Evolutionary conservation across 2,329 filamentous ascomycete genomes (phyloP), one percentile per base, ranked within the genome.

Genomic region (Metarhizium guizhouense): DNA sequence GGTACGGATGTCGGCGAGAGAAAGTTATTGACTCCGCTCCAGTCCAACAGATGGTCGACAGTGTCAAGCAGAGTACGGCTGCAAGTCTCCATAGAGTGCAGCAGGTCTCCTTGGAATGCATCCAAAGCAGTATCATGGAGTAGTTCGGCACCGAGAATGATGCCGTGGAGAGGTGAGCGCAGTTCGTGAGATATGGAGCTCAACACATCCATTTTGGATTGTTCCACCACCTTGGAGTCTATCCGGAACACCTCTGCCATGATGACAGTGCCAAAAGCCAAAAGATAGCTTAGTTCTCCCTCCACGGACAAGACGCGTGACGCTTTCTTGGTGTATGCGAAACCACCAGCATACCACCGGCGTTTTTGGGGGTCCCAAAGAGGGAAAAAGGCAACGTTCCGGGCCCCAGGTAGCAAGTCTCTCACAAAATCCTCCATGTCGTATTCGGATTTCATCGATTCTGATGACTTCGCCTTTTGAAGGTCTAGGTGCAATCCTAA

Each of bases 161-260:
- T 77, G 2, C 82, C 83, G 55, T 86, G 82, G 0, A 86, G 68
- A 0, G 83, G 83, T 2, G 78, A 82, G 4, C 83, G 73, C 14
- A 86, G 67, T 62, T 86, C 83, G 61, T 86, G 83, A 3, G 78
- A 82, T 6, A 86, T 76, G 1, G 78, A 83, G 0, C 79, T 78
- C 7, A 86, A 74, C 40, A 83, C 78, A 56, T 84, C 80, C 1
- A 76, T 76, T 63, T 83, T 83, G 36, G 79, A 76, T 53, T 70
- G 75, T 38, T 76, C 72, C 0, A 71, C 69, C 10, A 66, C 62
- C 14, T 67, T 55, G 0, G 68, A 62, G 11, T 73, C 65, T 4
- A 81, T 58, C 2, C 77, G 72, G 0, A 77, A 74, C 0, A 85
- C 69, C 54, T 85, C 81, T 0, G 79, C 74, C 72, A 83, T 83